phyloP scores from a whole-genome alignment of 345 rosid species.

The Syzygium jambos region DNA sequence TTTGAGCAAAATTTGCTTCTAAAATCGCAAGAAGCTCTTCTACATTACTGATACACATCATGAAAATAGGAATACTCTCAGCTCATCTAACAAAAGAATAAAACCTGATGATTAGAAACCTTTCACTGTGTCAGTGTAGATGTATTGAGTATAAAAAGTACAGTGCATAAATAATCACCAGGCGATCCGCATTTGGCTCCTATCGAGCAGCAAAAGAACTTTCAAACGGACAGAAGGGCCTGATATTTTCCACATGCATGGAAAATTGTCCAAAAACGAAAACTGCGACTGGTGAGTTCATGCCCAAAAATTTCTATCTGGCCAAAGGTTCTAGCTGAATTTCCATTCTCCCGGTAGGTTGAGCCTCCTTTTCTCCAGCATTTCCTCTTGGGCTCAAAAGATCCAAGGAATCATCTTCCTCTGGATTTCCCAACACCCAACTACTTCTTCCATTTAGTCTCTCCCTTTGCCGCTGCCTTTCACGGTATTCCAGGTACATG shows the following conservation, averaged over 20 bases:
- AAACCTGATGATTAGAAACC: neutral
- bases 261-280: neutral
- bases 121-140: constrained; percentile 1
- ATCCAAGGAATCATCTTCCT: constrained; percentile 79
- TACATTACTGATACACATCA: neutral
- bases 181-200: neutral
- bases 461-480: constrained; percentile 33
- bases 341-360: constrained; percentile 51
- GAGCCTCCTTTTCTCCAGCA: constrained; percentile 30
- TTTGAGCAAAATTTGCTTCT: neutral
- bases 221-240: neutral
- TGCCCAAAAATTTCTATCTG: constrained; percentile 28
- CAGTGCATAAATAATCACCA: neutral
- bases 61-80: neutral
- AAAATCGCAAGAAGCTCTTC: neutral
- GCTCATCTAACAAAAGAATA: neutral
- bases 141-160: neutral
- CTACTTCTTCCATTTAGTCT: constrained; percentile 50
- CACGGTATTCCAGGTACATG: constrained; percentile 53
- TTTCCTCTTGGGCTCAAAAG: constrained; percentile 46
- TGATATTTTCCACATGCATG: neutral
- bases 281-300: neutral
- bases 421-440: constrained; percentile 75
- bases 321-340: constrained; percentile 85
- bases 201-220: neutral